phyloP scores from a whole-genome alignment of 1,139 yeast genomes.

The Geotrichum cucujoidarum region DNA sequence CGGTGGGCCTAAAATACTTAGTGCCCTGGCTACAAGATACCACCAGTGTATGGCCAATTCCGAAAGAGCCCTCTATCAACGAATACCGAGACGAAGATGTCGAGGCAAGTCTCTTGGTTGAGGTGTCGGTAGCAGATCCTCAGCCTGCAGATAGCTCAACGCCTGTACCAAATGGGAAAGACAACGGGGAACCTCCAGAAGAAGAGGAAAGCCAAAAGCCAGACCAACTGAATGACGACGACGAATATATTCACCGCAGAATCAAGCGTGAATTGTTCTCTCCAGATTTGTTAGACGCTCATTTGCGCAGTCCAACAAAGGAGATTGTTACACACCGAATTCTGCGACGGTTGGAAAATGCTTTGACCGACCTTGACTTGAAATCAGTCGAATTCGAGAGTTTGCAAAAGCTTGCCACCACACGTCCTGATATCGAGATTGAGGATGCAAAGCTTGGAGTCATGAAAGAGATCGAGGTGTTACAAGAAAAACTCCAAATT shows the following conservation, averaged over 20 bases:
- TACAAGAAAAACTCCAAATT: slow-evolving; percentile 27
- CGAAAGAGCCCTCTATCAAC: slow-evolving; percentile 62
- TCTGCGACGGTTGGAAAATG: slow-evolving; percentile 37
- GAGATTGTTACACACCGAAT: slow-evolving; percentile 48
- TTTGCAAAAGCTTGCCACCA: slow-evolving; percentile 33
- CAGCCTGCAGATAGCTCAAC: slow-evolving; percentile 1
- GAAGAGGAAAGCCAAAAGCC: slow-evolving; percentile 11
- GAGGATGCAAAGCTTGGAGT: slow-evolving; percentile 40
- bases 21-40: slow-evolving; percentile 50
- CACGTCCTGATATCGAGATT: slow-evolving; percentile 39
- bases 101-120: slow-evolving; percentile 71
- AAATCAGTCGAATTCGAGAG: slow-evolving; percentile 34
- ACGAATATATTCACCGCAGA: slow-evolving; percentile 60
- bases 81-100: slow-evolving; percentile 67
- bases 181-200: slow-evolving; percentile 19
- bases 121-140: slow-evolving; percentile 45
- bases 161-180: slow-evolving; percentile 34
- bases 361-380: slow-evolving; percentile 24
- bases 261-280: slow-evolving; percentile 49
- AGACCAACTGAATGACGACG: background rate
- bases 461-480: slow-evolving; percentile 29
- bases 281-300: slow-evolving; percentile 22
- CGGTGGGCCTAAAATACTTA: slow-evolving; percentile 60
- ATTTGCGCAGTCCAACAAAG: slow-evolving; percentile 11
- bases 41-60: slow-evolving; percentile 64